These are phyloP conservation scores for Neofusicoccum sp. DNA, from an alignment of 2,329 filamentous ascomycete genomes.

Conservation along the genomic window DNA sequence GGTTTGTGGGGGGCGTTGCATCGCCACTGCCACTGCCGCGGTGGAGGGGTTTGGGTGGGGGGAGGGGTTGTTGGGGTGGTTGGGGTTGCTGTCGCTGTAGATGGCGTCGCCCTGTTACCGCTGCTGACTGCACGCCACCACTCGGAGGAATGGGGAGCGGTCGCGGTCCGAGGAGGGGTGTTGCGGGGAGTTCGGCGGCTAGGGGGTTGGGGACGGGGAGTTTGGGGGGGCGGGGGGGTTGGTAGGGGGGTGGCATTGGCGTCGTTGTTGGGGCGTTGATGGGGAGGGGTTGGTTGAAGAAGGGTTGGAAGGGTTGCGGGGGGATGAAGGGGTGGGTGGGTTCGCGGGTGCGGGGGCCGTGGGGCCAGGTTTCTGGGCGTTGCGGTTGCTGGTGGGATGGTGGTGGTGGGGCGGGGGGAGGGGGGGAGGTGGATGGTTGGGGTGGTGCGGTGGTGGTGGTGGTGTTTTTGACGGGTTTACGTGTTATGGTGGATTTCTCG, in stretches of 20 bases:
- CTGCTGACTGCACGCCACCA: not conserved
- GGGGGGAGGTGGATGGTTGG: not conserved
- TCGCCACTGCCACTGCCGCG: too few species aligned
- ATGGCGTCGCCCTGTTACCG: not conserved
- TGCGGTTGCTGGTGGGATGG: not conserved
- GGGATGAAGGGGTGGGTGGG: not conserved
- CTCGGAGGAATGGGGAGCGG: not conserved
- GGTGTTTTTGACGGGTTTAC: not conserved
- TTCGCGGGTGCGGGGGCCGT: conserved; percentile 5
- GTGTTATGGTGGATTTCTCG: not conserved
- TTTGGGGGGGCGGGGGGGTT: conserved; percentile 28
- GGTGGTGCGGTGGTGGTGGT: not conserved
- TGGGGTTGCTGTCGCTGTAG: not conserved
- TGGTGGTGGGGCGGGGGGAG: not conserved
- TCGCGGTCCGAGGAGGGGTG: not conserved
- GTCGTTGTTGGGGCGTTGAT: not conserved
- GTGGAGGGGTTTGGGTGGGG: not conserved
- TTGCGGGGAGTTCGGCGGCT: conserved; percentile 17
- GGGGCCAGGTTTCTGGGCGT: conserved; percentile 6
- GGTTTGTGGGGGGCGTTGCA: too few species aligned
- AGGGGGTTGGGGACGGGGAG: conserved; percentile 15
- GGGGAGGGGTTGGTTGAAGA: not conserved
- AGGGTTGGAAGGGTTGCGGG: not conserved
- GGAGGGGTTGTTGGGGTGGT: not conserved
- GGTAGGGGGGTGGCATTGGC: conserved; percentile 18